These are phyloP conservation scores for Penicillium sp. DNA, from an alignment of 2,329 filamentous ascomycete genomes.

Conservation along the genomic window DNA sequence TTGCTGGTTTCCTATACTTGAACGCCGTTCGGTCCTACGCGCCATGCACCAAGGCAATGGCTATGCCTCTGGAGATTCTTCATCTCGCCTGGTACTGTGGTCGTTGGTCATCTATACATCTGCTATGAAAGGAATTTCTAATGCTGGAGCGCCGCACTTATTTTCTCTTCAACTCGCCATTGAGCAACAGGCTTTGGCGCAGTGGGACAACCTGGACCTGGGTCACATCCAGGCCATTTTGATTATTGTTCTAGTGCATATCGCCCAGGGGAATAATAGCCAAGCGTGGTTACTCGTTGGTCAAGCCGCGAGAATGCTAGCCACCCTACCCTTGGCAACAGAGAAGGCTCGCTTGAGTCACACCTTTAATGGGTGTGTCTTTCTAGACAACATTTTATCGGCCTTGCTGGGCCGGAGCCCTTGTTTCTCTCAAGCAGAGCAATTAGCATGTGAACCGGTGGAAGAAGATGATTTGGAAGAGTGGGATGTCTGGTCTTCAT, in stretches of 20 bases:
- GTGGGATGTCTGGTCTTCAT: slow-evolving; percentile 18
- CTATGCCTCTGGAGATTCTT: background rate
- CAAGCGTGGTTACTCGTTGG: slow-evolving; percentile 61
- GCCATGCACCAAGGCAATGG: slow-evolving; percentile 40
- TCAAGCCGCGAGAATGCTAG: slow-evolving; percentile 54
- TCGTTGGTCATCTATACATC: slow-evolving; percentile 48
- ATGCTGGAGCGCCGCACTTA: background rate
- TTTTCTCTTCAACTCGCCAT: slow-evolving; percentile 9
- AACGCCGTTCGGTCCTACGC: slow-evolving; percentile 60
- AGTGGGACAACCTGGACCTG: slow-evolving; percentile 48
- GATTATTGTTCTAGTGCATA: slow-evolving; percentile 59
- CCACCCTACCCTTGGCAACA: background rate
- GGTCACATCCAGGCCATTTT: slow-evolving; percentile 54
- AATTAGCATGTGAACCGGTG: slow-evolving; percentile 1
- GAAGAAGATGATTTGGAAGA: slow-evolving; percentile 21
- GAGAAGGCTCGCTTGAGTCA: slow-evolving; percentile 12
- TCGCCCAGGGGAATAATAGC: slow-evolving; percentile 53
- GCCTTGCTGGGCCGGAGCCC: slow-evolving; percentile 9
- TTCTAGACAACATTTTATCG: slow-evolving; percentile 18
- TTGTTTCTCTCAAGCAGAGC: slow-evolving; percentile 7
- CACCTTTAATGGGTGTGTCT: slow-evolving; percentile 14
- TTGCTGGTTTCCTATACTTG: slow-evolving; percentile 70
- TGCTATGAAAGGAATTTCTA: background rate
- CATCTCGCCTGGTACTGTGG: slow-evolving; percentile 45
- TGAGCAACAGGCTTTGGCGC: slow-evolving; percentile 4